Evolutionary conservation across 1,284 basidiomycete genomes (phyloP).

Genomic region (Ganoderma resinaceum): DNA sequence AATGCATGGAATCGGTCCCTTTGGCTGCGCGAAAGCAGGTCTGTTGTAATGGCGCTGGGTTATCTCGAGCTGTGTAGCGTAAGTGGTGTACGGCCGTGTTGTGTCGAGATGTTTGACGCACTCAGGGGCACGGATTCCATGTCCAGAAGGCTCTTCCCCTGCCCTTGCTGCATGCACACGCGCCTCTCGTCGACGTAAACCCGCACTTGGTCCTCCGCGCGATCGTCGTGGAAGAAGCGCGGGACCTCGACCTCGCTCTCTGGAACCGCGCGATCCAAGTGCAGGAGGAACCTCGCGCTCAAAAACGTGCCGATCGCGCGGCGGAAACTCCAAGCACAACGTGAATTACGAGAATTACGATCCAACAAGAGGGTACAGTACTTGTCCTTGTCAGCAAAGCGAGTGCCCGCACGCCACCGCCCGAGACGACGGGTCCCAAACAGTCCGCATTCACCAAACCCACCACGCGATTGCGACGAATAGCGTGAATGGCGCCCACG

Average conservation of each 20-base stretch:
- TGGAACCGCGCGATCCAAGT: conserved; percentile 50
- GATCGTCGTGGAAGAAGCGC: conserved; percentile 52
- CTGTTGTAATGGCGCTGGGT: conserved; percentile 59
- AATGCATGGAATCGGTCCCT: conserved; percentile 39
- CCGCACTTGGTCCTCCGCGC: conserved; percentile 55
- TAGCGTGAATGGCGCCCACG: conserved; percentile 44
- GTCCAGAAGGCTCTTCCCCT: conserved; percentile 23
- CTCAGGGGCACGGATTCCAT: background rate
- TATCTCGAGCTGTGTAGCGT: conserved; percentile 57
- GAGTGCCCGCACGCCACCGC: background rate
- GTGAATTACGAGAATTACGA: background rate
- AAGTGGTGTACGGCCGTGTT: conserved; percentile 29
- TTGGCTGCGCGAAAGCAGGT: conserved; percentile 61
- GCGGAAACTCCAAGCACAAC: background rate
- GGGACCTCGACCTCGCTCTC: conserved; percentile 52
- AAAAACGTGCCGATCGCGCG: background rate
- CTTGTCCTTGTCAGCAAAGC: background rate
- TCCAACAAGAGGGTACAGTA: background rate
- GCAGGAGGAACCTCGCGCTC: background rate
- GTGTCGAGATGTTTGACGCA: background rate
- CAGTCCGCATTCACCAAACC: conserved; percentile 28
- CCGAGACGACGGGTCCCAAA: background rate
- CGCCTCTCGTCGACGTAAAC: conserved; percentile 40
- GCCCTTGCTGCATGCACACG: conserved; percentile 27
- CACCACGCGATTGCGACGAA: conserved; percentile 38